Conservation (phyloP, 495 filamentous ascomycete genomes). For the Oleoguttula mirabilis region DNA sequence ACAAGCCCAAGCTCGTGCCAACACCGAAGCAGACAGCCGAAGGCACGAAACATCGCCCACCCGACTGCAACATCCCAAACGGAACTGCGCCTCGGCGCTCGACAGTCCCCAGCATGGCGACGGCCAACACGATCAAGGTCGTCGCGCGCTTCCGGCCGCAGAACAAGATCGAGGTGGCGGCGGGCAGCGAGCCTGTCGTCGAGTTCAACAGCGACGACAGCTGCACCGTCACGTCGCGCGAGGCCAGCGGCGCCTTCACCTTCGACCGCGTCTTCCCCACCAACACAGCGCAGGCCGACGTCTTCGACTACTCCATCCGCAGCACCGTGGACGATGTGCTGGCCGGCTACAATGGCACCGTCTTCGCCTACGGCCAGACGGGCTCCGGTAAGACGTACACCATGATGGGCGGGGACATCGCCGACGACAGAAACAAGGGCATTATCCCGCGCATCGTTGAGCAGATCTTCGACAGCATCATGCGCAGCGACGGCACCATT, state of each 20-base stretch:
- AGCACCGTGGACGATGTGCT: conserved; percentile 95
- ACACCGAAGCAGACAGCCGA: too few relatives aligned
- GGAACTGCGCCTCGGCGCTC: neutral
- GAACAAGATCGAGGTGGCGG: conserved; percentile 81
- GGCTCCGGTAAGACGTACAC: conserved; percentile 98
- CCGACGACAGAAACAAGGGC: conserved; percentile 77
- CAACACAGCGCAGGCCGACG: conserved; percentile 71
- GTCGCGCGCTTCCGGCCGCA: conserved; percentile 96
- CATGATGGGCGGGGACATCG: conserved; percentile 98
- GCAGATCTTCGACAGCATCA: conserved; percentile 92
- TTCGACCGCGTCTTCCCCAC: conserved; percentile 97
- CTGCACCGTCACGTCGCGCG: conserved; percentile 64
- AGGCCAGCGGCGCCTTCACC: conserved; percentile 76
- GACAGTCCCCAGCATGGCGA: conserved; percentile 17
- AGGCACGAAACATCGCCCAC: too few relatives aligned
- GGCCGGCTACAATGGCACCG: conserved; percentile 97
- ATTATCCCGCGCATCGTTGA: conserved; percentile 96
- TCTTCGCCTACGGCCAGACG: conserved; percentile 97
- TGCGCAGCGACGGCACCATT: conserved; percentile 81
- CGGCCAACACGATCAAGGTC: conserved; percentile 39
- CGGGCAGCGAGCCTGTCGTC: conserved; percentile 84
- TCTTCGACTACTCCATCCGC: conserved; percentile 95
- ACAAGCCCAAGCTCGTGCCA: too few relatives aligned
- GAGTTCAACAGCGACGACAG: conserved; percentile 80
- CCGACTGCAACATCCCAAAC: too few relatives aligned